These are phyloP conservation scores for Cnidoscolus chayamansa DNA, from an alignment of 441 rosid genomes.

Conservation along the genomic window DNA sequence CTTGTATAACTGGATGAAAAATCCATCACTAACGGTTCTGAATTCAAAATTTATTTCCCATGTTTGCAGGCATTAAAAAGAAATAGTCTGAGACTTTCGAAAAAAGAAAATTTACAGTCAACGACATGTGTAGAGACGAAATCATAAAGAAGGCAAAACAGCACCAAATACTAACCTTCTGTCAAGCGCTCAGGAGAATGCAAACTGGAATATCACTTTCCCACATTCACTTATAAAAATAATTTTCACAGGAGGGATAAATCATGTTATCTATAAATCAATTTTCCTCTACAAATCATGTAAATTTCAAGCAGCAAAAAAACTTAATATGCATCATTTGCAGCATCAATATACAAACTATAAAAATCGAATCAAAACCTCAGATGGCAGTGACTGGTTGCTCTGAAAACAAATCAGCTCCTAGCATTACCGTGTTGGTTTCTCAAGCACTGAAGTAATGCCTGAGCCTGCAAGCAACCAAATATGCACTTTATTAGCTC, in stretches of 20 bases:
- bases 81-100: too few relatives aligned
- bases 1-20: neutral
- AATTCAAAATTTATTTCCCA: neutral
- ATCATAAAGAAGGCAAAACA: neutral
- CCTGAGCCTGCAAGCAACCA: slow-evolving; percentile 62
- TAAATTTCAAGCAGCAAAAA: slow-evolving; percentile 26
- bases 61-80: too few relatives aligned
- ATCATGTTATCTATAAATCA: slow-evolving; percentile 27
- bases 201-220: slow-evolving; percentile 20
- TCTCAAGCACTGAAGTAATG: slow-evolving; percentile 71
- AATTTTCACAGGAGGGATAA: slow-evolving; percentile 21
- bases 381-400: slow-evolving; percentile 18
- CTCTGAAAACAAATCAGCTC: slow-evolving; percentile 40
- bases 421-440: slow-evolving; percentile 68
- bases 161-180: slow-evolving; percentile 6
- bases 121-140: neutral
- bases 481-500: slow-evolving; percentile 2
- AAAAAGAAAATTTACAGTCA: too few relatives aligned
- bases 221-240: slow-evolving; percentile 17
- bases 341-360: slow-evolving; percentile 36
- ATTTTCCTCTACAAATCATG: slow-evolving; percentile 29
- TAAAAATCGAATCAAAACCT: slow-evolving; percentile 29
- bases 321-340: slow-evolving; percentile 35
- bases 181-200: slow-evolving; percentile 17
- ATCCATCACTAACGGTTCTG: neutral